These are phyloP conservation scores for Podospora pseudopauciseta DNA, from an alignment of 495 filamentous ascomycete genomes.

Conservation along the genomic window DNA sequence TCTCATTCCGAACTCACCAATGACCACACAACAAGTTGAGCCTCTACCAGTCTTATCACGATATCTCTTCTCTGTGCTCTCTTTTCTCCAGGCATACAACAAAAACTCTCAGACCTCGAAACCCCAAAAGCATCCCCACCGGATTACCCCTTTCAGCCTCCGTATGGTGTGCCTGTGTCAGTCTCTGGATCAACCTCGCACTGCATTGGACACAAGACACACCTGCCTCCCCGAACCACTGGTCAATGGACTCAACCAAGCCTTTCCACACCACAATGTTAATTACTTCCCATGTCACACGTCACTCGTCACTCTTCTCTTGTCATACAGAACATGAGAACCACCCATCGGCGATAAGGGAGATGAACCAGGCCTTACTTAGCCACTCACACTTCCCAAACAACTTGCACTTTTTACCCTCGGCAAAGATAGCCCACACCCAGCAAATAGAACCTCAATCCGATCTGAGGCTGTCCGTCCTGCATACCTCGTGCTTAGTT, in stretches of 20 bases:
- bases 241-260: background rate
- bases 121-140: background rate
- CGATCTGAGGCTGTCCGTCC: too few relatives aligned
- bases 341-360: background rate
- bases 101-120: background rate
- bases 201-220: background rate
- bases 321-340: background rate
- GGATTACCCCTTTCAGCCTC: background rate
- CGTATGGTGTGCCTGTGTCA: background rate
- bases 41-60: background rate
- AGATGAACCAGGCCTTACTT: too few relatives aligned
- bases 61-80: background rate
- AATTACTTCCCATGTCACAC: too few relatives aligned
- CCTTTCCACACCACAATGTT: background rate
- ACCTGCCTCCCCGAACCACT: background rate
- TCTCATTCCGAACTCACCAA: background rate
- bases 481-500: background rate
- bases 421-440: too few relatives aligned
- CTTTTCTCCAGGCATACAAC: background rate
- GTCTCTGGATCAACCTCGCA: background rate
- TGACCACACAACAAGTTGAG: background rate
- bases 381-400: background rate
- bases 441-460: too few relatives aligned
- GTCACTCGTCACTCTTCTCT: too few relatives aligned
- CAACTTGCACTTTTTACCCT: too few relatives aligned